Evolutionary conservation across 2,329 filamentous ascomycete genomes (phyloP).

Genomic region (Epichloe glyceriae): DNA sequence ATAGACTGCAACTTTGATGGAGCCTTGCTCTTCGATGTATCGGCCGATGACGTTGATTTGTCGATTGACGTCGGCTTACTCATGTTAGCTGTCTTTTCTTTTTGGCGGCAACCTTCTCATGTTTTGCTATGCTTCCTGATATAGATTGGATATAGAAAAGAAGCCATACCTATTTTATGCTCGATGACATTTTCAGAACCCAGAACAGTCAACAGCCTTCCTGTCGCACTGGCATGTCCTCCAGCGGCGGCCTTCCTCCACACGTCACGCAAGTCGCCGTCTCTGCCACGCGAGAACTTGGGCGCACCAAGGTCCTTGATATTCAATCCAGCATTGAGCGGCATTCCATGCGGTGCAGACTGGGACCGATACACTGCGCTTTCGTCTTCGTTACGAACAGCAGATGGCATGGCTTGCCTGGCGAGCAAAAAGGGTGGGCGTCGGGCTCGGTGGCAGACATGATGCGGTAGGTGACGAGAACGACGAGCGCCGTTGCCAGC

Average conservation of each 20-base stretch:
- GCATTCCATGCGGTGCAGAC: conserved; percentile 73
- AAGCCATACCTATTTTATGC: conserved; percentile 44
- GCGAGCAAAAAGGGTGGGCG: conserved; percentile 84
- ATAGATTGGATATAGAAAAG: neutral
- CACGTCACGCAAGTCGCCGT: conserved; percentile 83
- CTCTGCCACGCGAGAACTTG: conserved; percentile 70
- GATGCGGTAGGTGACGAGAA: conserved; percentile 58
- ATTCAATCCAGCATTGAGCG: conserved; percentile 62
- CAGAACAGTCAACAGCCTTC: conserved; percentile 65
- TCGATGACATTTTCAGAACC: conserved; percentile 65
- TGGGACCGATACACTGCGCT: conserved; percentile 78
- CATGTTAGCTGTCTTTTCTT: conserved; percentile 5
- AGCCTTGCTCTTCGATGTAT: conserved; percentile 57
- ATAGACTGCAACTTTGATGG: conserved; percentile 73
- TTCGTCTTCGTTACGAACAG: conserved; percentile 71
- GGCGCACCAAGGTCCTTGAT: conserved; percentile 70
- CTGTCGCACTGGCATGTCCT: conserved; percentile 53
- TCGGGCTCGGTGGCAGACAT: conserved; percentile 68
- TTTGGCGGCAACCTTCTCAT: neutral
- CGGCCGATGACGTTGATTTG: conserved; percentile 81
- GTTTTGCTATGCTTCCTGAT: neutral
- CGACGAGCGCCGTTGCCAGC: conserved; percentile 52
- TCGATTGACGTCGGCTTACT: conserved; percentile 55
- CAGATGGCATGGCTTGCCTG: conserved; percentile 65
- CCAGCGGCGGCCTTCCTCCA: conserved; percentile 63